phyloP scores from a whole-genome alignment of 768 basidiomycete genomes.

The Mycena alexandri region DNA sequence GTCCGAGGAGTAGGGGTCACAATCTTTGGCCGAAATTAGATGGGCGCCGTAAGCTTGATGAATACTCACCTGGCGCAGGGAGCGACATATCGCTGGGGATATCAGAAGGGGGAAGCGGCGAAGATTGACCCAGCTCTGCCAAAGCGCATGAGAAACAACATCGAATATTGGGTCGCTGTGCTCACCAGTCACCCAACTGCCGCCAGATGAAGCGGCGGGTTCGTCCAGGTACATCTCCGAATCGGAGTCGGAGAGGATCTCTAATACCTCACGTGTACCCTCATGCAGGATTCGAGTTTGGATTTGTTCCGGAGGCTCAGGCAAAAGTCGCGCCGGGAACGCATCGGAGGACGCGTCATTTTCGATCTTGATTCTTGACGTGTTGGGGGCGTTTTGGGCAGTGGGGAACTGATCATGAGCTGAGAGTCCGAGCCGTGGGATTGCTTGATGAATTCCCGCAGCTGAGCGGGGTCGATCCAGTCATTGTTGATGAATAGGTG shows the following conservation, averaged over 20 bases:
- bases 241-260: slow-evolving; percentile 7
- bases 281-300: neutral
- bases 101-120: slow-evolving; percentile 3
- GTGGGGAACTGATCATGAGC: too few species aligned
- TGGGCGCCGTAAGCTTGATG: too few species aligned
- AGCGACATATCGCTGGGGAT: slow-evolving; percentile 2
- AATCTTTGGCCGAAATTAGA: neutral
- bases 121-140: neutral
- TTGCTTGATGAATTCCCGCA: neutral
- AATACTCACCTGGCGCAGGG: neutral
- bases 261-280: neutral
- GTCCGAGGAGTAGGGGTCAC: neutral
- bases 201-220: too few species aligned
- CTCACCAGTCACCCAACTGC: too few species aligned
- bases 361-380: slow-evolving; percentile 13
- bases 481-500: slow-evolving; percentile 10
- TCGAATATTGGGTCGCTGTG: too few species aligned
- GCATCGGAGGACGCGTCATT: neutral
- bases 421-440: neutral
- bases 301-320: neutral
- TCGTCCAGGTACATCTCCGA: too few species aligned
- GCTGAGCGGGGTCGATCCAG: slow-evolving; percentile 1
- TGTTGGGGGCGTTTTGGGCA: neutral
- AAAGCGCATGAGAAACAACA: neutral
- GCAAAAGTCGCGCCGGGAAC: too few species aligned